Evolutionary conservation across 1,284 basidiomycete species (phyloP), one percentile per base, ranked within the genome.

Genomic region (Sporisorium sorghi): DNA sequence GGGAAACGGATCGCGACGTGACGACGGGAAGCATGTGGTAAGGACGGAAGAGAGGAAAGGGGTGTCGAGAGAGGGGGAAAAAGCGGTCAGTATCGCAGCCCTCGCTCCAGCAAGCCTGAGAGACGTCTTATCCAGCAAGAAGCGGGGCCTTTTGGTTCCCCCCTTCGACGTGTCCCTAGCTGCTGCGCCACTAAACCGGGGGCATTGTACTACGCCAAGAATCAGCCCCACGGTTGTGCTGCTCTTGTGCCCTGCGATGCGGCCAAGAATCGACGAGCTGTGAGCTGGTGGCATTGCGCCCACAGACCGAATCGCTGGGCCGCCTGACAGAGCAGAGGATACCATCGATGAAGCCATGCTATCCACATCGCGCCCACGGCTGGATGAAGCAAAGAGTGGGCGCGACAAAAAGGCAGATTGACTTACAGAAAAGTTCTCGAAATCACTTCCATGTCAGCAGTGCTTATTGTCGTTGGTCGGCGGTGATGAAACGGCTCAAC

Each of bases 241-340:
- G 37, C 51, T 26, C 28, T 10, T 21, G 17, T 44, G 42, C 32
- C 15, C 8, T 12, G 32, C 50, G 26, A 47, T 28, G 33, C 42
- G n/a, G 53, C 15, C 53, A 39, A 57, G 35, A 46, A 8, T 15
- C 21, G 43, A 12, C 19, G 24, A 21, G 46, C n/a, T 28, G 37
- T 8, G 15, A 15, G 8, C 21, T 26, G 26, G 23, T 26, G 23
- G 23, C 42, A 28, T 17, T 32, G 19, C 47, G 11, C 60, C 60
- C 67, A 70, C 67, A 42, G 57, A 57, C 67, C 67, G 61, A 64
- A 70, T 70, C 47, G 48, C 52, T 59, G 67, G 67, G 67, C 43
- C 37, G 42, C 24, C 35, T 58, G 49, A 40, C 44, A 23, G 21
- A 32, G 48, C 33, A 12, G 30, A 11, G 39, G 28, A 47, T 19